Base-by-base conservation (phyloP, 805 yeast species). In the Cyberlindnera nakhonratchasimensis region DNA sequence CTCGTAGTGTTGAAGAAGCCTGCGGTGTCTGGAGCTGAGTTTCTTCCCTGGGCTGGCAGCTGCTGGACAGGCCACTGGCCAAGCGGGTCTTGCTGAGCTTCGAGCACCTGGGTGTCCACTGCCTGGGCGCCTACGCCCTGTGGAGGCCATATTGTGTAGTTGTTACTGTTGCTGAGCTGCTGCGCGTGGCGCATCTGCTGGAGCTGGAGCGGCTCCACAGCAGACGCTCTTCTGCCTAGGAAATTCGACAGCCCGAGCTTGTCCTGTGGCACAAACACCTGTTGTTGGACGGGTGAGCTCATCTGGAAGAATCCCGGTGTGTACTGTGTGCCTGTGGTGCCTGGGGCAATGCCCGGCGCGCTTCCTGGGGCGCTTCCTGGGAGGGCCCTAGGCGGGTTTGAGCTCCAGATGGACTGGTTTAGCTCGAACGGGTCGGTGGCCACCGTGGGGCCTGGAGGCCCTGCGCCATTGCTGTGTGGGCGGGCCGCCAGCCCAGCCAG, bases 191-290 rank as follows among this genome's bases (percentile, higher is more conserved):
- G 42, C 18, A 33, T 6, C 25, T 36, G 40, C 24, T 34, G 48
- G 10, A 42, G 42, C 23, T 42, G 45, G 26, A 26, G 22, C 1
- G 45, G 49, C 14, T 43, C 47, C 7, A 47, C 38, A 21, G 42
- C 42, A 2, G 55, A 52, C 23, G 44, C 44, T 17, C 53, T 45
- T 46, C 58, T 48, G 4, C 45, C 49, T n/a, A 42, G 26, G 11
- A 29, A 23, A n/a, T 21, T 28, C 10, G 26, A 26, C 6, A 37
- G 11, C 14, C 40, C 34, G 18, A 22, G 29, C 12, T 28, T 11
- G 10, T 6, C 3, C 5, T 16, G 24, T 9, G 26, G 20, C 4
- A 9, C 14, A 28, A 36, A 36, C 31, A 14, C 6, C 26, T 36
- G 33, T 5, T 5, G 16, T 16, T 36, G 39, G 13, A 20, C n/a